Base-by-base conservation (phyloP, 805 yeast species). In the Ogataea glucozyma region DNA sequence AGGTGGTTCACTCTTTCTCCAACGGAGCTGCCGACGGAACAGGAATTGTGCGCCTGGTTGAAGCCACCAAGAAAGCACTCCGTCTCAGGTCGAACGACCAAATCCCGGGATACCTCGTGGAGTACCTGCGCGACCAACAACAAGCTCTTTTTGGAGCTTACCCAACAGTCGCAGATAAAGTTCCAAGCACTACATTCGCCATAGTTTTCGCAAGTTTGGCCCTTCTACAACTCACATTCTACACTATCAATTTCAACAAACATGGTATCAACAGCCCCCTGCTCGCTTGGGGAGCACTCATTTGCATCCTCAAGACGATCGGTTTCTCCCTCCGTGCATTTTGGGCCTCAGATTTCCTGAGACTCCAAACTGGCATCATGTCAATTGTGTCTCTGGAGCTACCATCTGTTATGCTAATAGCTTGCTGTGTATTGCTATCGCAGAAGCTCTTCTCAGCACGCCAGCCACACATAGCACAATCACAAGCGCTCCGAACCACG, bases 361-460 rank as follows among this genome's bases (percentile, higher is more conserved):
- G 57, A 22, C 56, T 81, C 23, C 58, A 65, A 13, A 48, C 65
- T 20, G 91, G 87, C 26, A 66, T 84, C 37, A 71, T 83, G 2
- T 70, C 79, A 2, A 76, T 73, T 32, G 79, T 81, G 20, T 71
- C 84, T 38, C 56, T 76, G 20, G 72, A 79, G 49, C 65, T 81
- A 8, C 80, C 88, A 3, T 72, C 79, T 13, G 75, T 81, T n/a
- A 57, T 79, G 20, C 57, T 84, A 32, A 77, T 79, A 23, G 72
- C 83, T 3, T 70, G 79, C 54, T 81, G 81, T 56, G 69, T 83
- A 60, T 74, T 83, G 17, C 64, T 85, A 40, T 87, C 87, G 4
- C 89, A 83, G 59, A 75, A 91, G 58, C 66, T 84, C 17, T 82
- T 83, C 62, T 81, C 88, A n/a, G n/a, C n/a, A n/a, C n/a, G n/a